Evolutionary conservation across 345 rosid species (phyloP), one percentile per base, ranked within the genome.

Genomic region (Camelina laxa): DNA sequence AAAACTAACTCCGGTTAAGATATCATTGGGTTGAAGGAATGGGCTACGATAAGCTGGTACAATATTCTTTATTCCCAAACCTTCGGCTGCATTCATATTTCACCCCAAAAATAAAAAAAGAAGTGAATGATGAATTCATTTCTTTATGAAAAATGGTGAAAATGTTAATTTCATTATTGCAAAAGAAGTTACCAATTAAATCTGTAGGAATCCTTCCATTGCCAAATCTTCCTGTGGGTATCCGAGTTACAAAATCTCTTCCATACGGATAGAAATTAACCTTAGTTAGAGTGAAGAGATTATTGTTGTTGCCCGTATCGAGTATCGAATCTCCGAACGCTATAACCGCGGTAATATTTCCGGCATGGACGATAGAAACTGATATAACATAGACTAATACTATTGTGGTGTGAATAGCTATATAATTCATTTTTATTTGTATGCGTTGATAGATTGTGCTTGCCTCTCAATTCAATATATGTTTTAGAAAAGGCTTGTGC

Each of bases 291-390:
- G 84, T 60, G 4, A 0, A 4, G 6, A 75, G 75, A 54, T 76
- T 3, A 69, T 81, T 81, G 50, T 73, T 83, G 35, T 72, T 83
- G 55, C 86, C 84, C 0, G 82, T 68, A 49, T 83, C 86, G 6
- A 83, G 67, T 24, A 83, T 81, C 9, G 86, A 81, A 68, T 83
- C 86, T 39, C 86, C 86, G 6, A 83, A 83, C 0, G 75, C 74
- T 4, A 75, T 19, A 13, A 83, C 20, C 15, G 84, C 83, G 1
- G 84, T 39, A 56, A 69, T 36, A 13, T 75, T 69, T 53, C 39
- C 69, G 41, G 65, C 70, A n/a, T 69, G 22, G 2, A n/a, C 79
- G 20, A 35, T 53, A 1, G 39, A 60, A 54, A 48, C 12, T 33
- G 57, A 51, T 61, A 4, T 54, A 31, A 54, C 22, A 8, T 31